These are phyloP conservation scores for Phytophthora multivora DNA, from an alignment of 352 stramenopile species.

Conservation along the genomic window DNA sequence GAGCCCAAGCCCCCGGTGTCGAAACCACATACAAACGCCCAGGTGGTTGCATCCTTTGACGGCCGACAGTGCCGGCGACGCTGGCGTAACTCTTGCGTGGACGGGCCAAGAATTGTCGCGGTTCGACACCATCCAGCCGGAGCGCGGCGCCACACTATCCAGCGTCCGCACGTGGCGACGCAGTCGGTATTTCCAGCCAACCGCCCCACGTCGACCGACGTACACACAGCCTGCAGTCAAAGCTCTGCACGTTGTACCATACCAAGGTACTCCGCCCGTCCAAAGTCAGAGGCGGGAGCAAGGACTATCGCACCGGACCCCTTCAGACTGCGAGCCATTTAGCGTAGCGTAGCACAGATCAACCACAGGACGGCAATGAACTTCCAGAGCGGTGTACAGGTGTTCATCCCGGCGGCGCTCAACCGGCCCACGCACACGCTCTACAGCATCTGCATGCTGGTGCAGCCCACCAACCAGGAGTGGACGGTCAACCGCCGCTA, in stretches of 20 bases:
- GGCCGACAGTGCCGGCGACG: not conserved
- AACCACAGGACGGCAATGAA: constrained; percentile 10
- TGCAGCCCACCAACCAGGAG: constrained; percentile 79
- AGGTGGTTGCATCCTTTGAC: constrained; percentile 17
- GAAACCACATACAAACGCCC: constrained; percentile 18
- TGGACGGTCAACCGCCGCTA: constrained; percentile 88
- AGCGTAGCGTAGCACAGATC: constrained; percentile 22
- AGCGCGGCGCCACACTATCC: constrained; percentile 20
- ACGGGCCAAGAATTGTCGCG: constrained; percentile 12
- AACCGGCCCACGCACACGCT: constrained; percentile 85
- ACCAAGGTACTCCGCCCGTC: constrained; percentile 23
- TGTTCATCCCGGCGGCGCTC: constrained; percentile 82
- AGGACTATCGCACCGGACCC: constrained; percentile 7
- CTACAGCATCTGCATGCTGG: constrained; percentile 84
- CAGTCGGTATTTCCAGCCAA: constrained; percentile 42
- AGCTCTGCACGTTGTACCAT: constrained; percentile 23
- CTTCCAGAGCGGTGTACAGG: constrained; percentile 67
- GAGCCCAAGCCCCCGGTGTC: constrained; percentile 8
- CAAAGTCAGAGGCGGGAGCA: constrained; percentile 6
- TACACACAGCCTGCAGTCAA: constrained; percentile 23
- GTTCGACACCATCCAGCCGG: constrained; percentile 15
- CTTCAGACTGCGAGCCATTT: constrained; percentile 7
- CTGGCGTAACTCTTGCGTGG: constrained; percentile 30
- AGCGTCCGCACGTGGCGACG: constrained; percentile 18
- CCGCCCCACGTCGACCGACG: constrained; percentile 33